Conservation (phyloP, 2,329 filamentous ascomycete species). For the Ophiosphaerella korrae region DNA sequence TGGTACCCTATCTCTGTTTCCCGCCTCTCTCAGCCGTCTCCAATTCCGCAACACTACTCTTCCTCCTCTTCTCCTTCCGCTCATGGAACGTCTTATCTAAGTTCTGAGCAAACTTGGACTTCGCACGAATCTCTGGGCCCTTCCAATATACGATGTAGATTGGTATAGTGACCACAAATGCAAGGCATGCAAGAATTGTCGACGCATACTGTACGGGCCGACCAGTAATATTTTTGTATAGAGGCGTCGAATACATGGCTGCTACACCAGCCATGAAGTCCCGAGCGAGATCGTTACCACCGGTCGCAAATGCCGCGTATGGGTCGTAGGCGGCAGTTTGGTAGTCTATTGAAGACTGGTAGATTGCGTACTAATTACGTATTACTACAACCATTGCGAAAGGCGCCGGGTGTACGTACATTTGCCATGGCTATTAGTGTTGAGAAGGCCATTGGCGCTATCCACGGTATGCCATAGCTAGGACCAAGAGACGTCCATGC, state of each 20-base stretch:
- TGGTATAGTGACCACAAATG: constrained; percentile 56
- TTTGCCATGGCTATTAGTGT: constrained; percentile 74
- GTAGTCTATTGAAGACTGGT: constrained; percentile 79
- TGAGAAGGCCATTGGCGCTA: constrained; percentile 68
- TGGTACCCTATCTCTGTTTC: constrained; percentile 4
- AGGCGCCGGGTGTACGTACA: constrained; percentile 11
- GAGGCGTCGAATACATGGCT: constrained; percentile 68
- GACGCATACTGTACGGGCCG: constrained; percentile 59
- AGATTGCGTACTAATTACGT: constrained; percentile 62
- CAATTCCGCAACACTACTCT: constrained; percentile 26
- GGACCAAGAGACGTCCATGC: constrained; percentile 71
- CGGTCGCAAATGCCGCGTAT: constrained; percentile 75
- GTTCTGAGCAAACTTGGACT: constrained; percentile 59
- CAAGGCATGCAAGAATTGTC: constrained; percentile 58
- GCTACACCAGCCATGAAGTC: constrained; percentile 76
- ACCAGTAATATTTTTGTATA: constrained; percentile 38
- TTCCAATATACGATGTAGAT: constrained; percentile 64
- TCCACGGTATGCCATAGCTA: constrained; percentile 64
- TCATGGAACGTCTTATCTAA: constrained; percentile 40
- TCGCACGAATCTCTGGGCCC: constrained; percentile 58
- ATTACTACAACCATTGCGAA: not conserved
- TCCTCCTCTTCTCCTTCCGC: constrained; percentile 33
- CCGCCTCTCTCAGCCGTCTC: constrained; percentile 8
- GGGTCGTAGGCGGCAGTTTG: constrained; percentile 75
- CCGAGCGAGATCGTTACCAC: constrained; percentile 75